Base-by-base conservation (phyloP, 768 basidiomycete species). In the Phlebiopsis flavidoalba region DNA sequence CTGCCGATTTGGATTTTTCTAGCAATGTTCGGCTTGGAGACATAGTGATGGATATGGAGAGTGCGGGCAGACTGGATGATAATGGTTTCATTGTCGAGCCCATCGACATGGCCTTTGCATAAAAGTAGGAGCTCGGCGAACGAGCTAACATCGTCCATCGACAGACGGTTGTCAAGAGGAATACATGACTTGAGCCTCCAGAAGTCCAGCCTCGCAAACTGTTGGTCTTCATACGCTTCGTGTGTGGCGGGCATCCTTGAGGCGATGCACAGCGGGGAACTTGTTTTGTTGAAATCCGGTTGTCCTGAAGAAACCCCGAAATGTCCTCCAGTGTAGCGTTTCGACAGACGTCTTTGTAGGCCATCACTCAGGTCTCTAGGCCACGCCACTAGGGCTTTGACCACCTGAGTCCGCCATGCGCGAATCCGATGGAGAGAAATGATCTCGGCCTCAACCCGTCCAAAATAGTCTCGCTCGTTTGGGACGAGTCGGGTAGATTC, bases 121-220 rank as follows among this genome's bases (percentile, higher is more conserved):
- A 78, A 70, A 37, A 82, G 74, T 11, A 95, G 75, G 12, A 94
- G 75, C 8, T 80, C 78, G 15, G 86, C 81, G 65, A 94, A 95
- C 0, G 89, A 89, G 54, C 86, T 77, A 17, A 88, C 76, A 67
- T 93, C 91, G 36, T 84, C 84, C 40, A 80, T 80, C 52, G 83
- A 82, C n/a, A 93, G 73, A 31, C 79, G 73, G 1, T 76, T 72
- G 5, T 66, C 63, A 1, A 78, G 57, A 5, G 91, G 91, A 47
- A 95, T 87, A 67, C 82, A 87, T 22, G 85, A 84, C 69, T 93
- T 93, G 68, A 96, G 74, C 43, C 85, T 81, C 94, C 94, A 97
- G 70, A 95, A 94, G 64, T 88, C 85, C 8, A 76, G 76, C 56
- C 75, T 74, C 0, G 82, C 75, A 58, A 90, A 91, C 31, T 77